Base-by-base conservation (phyloP, 2,329 filamentous ascomycete genomes). In the Tolypocladium inflatum region DNA sequence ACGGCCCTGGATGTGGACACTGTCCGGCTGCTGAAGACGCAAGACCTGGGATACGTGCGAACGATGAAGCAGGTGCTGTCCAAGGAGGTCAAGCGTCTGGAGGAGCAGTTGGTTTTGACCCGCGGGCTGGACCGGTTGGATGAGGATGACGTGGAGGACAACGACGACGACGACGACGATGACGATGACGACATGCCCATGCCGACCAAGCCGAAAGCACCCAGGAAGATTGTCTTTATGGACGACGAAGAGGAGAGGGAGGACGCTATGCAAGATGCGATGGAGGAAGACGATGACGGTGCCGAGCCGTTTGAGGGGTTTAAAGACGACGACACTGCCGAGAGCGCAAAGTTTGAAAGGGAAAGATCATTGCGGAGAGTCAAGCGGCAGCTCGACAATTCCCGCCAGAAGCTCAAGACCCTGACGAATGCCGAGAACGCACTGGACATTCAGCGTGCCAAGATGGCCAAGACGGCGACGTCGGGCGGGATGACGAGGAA, bases 391-490 rank as follows among this genome's bases (percentile, higher is more conserved):
- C 71, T 86, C 23, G 75, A 76, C 56, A 71, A 68, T 23, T 78
- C 81, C 7, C 77, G 75, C 62, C 78, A 80, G 70, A 81, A 84
- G 69, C 73, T 85, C 61, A 76, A 76, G 66, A 74, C 75, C 2
- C 71, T 87, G 35, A 73, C 77, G n/a, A 73, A 78, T 26, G 80
- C 83, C 30, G 84, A 87, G 70, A 71, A 76, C 43, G 73, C 79
- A 63, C 74, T 87, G 33, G 83, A 84, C 61, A 60, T 83, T 57
- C 82, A 86, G 69, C 76, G 80, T 59, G 80, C 82, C 21, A 82
- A 80, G 68, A 87, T 86, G 83, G 82, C 82, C 41, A 87, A 87
- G 75, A 85, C 83, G 63, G 75, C 80, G 10, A 86, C 83, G 2
- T 78, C 80, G 7, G 82, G 81, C 42, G 82, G 82, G 17, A 66